Conservation (phyloP, 2,329 filamentous ascomycete species). For the Trichoderma polysporum region DNA sequence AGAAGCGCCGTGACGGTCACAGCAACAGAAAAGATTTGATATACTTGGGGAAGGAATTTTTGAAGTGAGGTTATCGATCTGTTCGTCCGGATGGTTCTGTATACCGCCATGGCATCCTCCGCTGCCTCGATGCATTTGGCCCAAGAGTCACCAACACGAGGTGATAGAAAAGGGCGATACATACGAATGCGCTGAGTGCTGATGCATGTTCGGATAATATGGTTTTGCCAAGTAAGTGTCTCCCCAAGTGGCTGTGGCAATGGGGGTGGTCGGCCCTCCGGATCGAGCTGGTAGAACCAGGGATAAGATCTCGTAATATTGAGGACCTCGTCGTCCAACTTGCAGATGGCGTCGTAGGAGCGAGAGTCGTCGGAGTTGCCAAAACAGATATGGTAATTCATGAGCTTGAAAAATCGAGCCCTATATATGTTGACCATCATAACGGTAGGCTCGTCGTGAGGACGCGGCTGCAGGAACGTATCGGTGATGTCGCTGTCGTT, state of each 20-base stretch:
- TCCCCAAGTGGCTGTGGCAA: constrained; percentile 17
- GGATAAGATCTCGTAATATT: constrained; percentile 17
- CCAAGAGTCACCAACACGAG: constrained; percentile 19
- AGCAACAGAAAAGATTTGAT: constrained; percentile 22
- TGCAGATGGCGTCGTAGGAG: constrained; percentile 16
- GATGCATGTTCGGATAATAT: constrained; percentile 25
- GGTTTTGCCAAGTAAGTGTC: constrained; percentile 23
- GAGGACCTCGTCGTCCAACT: constrained; percentile 20
- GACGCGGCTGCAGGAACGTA: not conserved
- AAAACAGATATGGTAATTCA: constrained; percentile 18
- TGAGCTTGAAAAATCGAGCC: constrained; percentile 21
- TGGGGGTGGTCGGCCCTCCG: constrained; percentile 13
- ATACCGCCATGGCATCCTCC: constrained; percentile 18
- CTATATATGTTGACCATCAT: constrained; percentile 26
- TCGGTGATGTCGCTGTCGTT: constrained; percentile 23
- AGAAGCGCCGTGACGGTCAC: constrained; percentile 22
- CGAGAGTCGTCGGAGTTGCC: not conserved
- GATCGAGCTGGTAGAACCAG: constrained; percentile 22
- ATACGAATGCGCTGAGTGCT: constrained; percentile 27
- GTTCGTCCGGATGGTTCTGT: constrained; percentile 7
- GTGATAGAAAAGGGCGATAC: constrained; percentile 21
- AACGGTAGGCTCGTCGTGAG: constrained; percentile 20
- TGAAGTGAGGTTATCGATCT: constrained; percentile 15
- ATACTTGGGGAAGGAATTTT: constrained; percentile 22
- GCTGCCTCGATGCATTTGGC: constrained; percentile 22